phyloP scores from a whole-genome alignment of 768 basidiomycete genomes.

The Myochromella boudieri region DNA sequence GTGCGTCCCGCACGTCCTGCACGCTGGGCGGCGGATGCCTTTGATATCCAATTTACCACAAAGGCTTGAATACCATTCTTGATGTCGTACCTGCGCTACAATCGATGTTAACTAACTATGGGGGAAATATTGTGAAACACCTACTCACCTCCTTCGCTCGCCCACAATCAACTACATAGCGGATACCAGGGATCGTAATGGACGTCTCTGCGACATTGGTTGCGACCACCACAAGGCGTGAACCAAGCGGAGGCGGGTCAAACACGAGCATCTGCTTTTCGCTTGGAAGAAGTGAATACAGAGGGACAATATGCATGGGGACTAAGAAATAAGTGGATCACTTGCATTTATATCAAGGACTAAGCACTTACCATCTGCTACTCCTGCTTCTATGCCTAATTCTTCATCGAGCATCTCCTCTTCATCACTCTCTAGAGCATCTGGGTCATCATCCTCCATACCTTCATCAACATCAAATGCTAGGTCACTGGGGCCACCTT shows the following conservation, averaged over 20 bases:
- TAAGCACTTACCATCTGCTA: slow-evolving; percentile 59
- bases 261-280: slow-evolving; percentile 97
- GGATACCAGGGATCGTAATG: slow-evolving; percentile 93
- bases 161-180: slow-evolving; percentile 97
- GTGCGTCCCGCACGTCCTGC: slow-evolving; percentile 97
- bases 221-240: slow-evolving; percentile 88
- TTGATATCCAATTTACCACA: slow-evolving; percentile 91
- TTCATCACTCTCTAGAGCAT: slow-evolving; percentile 74
- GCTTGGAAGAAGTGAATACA: slow-evolving; percentile 90
- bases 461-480: slow-evolving; percentile 70
- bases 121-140: not conserved
- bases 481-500: slow-evolving; percentile 42
- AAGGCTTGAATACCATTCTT: slow-evolving; percentile 87
- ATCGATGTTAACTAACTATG: not conserved
- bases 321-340: slow-evolving; percentile 38
- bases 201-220: slow-evolving; percentile 98
- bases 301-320: slow-evolving; percentile 91
- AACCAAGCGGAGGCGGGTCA: slow-evolving; percentile 73
- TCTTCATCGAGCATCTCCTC: slow-evolving; percentile 57
- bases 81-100: slow-evolving; percentile 80
- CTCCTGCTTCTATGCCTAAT: slow-evolving; percentile 61
- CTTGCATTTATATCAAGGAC: slow-evolving; percentile 4
- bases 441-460: slow-evolving; percentile 63
- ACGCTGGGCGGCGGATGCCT: slow-evolving; percentile 91
- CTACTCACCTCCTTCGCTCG: slow-evolving; percentile 83